phyloP scores from a whole-genome alignment of 2,329 filamentous ascomycete species.

The Arthroderma sp. region DNA sequence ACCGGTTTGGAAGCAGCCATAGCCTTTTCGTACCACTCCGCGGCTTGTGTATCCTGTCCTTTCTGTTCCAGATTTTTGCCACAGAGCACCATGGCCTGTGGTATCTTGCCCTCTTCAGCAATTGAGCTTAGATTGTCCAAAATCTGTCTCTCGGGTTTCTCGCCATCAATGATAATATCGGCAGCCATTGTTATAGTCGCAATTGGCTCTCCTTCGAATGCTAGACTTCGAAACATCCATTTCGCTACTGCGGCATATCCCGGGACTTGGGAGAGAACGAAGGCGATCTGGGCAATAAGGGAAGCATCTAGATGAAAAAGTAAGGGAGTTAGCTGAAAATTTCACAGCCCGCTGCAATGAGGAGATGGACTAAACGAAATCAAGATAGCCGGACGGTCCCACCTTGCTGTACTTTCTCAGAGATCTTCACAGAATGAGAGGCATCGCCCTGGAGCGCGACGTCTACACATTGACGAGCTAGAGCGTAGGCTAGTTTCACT shows the following conservation, averaged over 20 bases:
- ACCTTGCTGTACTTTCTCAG: slow-evolving; percentile 1
- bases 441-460: neutral
- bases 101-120: slow-evolving; percentile 1
- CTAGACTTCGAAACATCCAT: slow-evolving; percentile 11
- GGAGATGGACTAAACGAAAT: neutral
- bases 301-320: neutral
- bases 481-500: neutral
- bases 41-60: slow-evolving; percentile 6
- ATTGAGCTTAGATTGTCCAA: slow-evolving; percentile 2
- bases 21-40: slow-evolving; percentile 4
- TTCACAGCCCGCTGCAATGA: too few species aligned
- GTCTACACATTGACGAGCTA: slow-evolving; percentile 5
- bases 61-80: slow-evolving; percentile 4
- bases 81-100: slow-evolving; percentile 7
- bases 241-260: slow-evolving; percentile 15
- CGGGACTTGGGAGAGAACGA: slow-evolving; percentile 14
- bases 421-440: neutral
- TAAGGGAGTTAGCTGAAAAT: neutral
- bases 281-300: neutral
- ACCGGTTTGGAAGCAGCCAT: slow-evolving; percentile 6
- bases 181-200: neutral
- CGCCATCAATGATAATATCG: neutral
- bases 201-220: neutral
- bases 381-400: neutral
- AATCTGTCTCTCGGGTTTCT: neutral